phyloP scores from a whole-genome alignment of 257 asterid genomes.

The Haberlea rhodopensis region DNA sequence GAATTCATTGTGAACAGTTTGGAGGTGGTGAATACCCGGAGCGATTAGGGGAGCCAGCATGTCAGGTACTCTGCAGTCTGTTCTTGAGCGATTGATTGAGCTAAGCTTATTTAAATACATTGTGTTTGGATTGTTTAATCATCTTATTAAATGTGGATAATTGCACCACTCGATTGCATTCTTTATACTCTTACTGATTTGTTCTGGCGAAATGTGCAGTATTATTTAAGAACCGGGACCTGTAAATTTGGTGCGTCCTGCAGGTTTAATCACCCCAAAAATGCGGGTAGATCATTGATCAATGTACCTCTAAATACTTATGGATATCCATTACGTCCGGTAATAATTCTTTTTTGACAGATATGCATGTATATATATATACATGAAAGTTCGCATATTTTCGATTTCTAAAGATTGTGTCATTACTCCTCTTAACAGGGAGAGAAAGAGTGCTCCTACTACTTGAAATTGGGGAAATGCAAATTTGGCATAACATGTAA shows the following conservation, averaged over 20 bases:
- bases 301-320: slow-evolving; percentile 56
- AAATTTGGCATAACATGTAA: slow-evolving; percentile 83
- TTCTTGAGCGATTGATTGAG: background rate
- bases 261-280: slow-evolving; percentile 87
- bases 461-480: slow-evolving; percentile 97
- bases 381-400: background rate
- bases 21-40: slow-evolving; percentile 69
- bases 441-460: slow-evolving; percentile 89
- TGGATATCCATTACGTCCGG: slow-evolving; percentile 92
- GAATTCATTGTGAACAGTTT: slow-evolving; percentile 26
- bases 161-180: background rate
- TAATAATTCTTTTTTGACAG: slow-evolving; percentile 28
- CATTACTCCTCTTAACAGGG: slow-evolving; percentile 46
- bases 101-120: background rate
- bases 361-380: background rate
- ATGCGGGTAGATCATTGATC: slow-evolving; percentile 64
- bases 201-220: slow-evolving; percentile 45
- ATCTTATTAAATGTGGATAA: background rate
- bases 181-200: slow-evolving; percentile 2
- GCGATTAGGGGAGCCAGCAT: slow-evolving; percentile 74
- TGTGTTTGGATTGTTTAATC: background rate
- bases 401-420: slow-evolving; percentile 7
- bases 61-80: slow-evolving; percentile 55
- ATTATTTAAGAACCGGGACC: slow-evolving; percentile 72
- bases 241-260: slow-evolving; percentile 87